phyloP scores from a whole-genome alignment of 129 eudicot species.

The Escallonia rubra region DNA sequence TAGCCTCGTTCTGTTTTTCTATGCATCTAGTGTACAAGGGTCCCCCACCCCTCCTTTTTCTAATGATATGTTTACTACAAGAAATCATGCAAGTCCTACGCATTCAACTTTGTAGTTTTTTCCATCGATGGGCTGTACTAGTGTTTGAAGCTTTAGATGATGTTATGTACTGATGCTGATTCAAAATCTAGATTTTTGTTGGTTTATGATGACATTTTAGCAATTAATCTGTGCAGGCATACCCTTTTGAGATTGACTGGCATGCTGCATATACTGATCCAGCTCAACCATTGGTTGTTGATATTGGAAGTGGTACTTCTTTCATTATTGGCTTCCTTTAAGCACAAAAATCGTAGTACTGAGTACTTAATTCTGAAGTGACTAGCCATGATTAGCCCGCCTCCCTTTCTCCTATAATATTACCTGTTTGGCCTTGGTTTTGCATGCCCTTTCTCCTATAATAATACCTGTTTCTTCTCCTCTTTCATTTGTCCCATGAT shows the following conservation, averaged over 20 bases:
- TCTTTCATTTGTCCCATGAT: background rate
- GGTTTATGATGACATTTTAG: constrained; percentile 6
- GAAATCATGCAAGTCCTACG: background rate
- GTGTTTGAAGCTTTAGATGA: no score
- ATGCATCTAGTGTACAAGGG: no score
- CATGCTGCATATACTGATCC: constrained; percentile 51
- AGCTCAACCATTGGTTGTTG: constrained; percentile 67
- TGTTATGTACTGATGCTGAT: no score
- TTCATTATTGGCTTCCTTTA: constrained; percentile 10
- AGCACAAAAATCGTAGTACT: background rate
- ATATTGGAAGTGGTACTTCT: constrained; percentile 79
- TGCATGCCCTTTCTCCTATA: background rate
- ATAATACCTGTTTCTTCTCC: background rate
- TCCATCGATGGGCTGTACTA: background rate
- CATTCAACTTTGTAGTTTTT: background rate
- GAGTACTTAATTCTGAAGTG: background rate
- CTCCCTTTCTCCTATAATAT: background rate
- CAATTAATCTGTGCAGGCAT: constrained; percentile 58
- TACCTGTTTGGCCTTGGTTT: no score
- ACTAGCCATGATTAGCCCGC: background rate
- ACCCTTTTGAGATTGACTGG: constrained; percentile 72
- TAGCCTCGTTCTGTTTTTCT: no score
- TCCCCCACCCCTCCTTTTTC: background rate
- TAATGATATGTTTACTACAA: constrained; percentile 1
- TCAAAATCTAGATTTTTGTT: background rate